phyloP scores from a whole-genome alignment of 345 rosid species.

The Dovyalis caffra region DNA sequence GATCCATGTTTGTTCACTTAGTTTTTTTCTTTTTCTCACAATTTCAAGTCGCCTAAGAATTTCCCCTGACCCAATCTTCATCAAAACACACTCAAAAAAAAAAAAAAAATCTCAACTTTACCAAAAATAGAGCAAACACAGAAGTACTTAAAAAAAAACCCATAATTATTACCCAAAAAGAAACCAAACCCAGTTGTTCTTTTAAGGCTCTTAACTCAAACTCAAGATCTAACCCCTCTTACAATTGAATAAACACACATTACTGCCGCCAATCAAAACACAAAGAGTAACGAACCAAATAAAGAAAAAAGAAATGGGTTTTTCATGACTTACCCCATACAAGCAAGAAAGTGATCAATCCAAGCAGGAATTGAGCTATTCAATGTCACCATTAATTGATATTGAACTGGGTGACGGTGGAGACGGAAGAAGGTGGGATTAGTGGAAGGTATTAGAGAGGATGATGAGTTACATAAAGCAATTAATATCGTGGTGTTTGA shows the following conservation, averaged over 20 bases:
- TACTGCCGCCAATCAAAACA: background rate
- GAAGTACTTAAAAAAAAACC: background rate
- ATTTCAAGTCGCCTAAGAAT: background rate
- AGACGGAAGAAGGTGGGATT: background rate
- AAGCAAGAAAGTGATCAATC: conserved; percentile 53
- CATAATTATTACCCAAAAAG: background rate
- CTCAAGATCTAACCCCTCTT: background rate
- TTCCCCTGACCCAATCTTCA: background rate
- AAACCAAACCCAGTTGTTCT: background rate
- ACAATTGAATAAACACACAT: background rate
- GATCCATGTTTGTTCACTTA: background rate
- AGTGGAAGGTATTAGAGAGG: background rate
- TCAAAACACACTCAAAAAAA: background rate
- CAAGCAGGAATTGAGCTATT: conserved; percentile 37
- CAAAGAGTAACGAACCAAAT: background rate
- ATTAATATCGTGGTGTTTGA: background rate
- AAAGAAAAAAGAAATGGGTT: background rate
- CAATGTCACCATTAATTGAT: conserved; percentile 35
- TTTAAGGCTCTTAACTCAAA: background rate
- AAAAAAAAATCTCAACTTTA: background rate
- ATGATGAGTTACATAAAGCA: background rate
- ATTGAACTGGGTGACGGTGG: background rate
- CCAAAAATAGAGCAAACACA: background rate
- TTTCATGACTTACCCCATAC: conserved; percentile 47
- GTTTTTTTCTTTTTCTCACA: no score